A percentile compares a stretch with the other conserved stretches of the same genome.
Conservation (phyloP, 768 basidiomycete genomes). For the Cubamyces sp. region DNA sequence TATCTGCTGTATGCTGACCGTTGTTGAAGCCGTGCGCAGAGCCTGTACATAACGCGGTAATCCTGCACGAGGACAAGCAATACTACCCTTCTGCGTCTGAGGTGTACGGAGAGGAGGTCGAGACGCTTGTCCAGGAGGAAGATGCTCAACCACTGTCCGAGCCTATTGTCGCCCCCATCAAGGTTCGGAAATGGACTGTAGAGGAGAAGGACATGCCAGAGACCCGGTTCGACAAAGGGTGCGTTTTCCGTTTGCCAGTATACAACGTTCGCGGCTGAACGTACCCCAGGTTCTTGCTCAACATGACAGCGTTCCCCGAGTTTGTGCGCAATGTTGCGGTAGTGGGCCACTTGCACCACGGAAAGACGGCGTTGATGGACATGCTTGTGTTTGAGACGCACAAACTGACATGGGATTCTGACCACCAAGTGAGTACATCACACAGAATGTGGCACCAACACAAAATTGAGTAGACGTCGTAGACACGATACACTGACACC, state of each 20-base stretch:
- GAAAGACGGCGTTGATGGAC: constrained; percentile 95
- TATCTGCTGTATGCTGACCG: neutral
- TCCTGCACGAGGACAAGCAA: constrained; percentile 97
- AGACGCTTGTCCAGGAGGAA: constrained; percentile 97
- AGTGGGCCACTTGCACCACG: constrained; percentile 96
- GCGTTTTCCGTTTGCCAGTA: constrained; percentile 36
- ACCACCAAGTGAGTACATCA: constrained; percentile 66
- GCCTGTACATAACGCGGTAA: constrained; percentile 77
- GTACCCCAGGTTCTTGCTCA: constrained; percentile 77
- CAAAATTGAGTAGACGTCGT: neutral
- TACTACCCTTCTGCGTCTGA: constrained; percentile 95
- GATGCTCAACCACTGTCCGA: constrained; percentile 94
- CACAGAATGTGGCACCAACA: constrained; percentile 17
- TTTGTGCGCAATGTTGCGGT: constrained; percentile 97
- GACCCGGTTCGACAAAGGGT: constrained; percentile 98
- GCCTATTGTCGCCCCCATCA: constrained; percentile 94
- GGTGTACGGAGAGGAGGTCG: constrained; percentile 92
- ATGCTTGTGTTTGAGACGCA: constrained; percentile 98
- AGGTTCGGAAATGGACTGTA: constrained; percentile 91
- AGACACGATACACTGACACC: constrained; percentile 97
- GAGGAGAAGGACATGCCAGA: constrained; percentile 96
- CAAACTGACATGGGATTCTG: constrained; percentile 91
- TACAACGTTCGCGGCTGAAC: neutral
- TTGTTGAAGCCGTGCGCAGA: constrained; percentile 44
- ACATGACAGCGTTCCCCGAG: constrained; percentile 87